Conservation (phyloP, 1,284 basidiomycete genomes). For the Pholiota adiposa region DNA sequence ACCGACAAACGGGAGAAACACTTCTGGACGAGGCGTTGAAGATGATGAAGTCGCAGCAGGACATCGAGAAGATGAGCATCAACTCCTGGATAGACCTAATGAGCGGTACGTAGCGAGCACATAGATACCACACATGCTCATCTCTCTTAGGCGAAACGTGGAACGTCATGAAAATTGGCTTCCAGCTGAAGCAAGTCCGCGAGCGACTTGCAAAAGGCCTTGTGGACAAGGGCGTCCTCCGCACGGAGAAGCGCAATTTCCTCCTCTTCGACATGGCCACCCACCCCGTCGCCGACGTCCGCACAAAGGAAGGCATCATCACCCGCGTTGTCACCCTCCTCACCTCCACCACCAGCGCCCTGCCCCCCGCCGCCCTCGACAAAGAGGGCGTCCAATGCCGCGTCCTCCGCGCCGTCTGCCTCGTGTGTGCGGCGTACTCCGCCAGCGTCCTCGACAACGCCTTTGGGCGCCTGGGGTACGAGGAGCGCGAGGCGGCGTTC, state of each 20-base stretch:
- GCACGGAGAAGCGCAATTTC: conserved; percentile 97
- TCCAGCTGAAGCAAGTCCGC: conserved; percentile 95
- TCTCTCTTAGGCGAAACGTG: conserved; percentile 84
- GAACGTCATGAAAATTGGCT: conserved; percentile 99
- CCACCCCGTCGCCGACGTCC: conserved; percentile 91
- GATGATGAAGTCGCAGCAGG: conserved; percentile 84
- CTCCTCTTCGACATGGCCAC: conserved; percentile 99
- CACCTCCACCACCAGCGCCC: conserved; percentile 82
- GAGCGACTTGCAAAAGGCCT: conserved; percentile 97
- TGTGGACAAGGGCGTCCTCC: conserved; percentile 96
- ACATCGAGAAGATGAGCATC: conserved; percentile 80
- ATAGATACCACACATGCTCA: not conserved
- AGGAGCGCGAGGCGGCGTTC: conserved; percentile 90
- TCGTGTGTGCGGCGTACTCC: conserved; percentile 89
- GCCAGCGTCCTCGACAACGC: conserved; percentile 96
- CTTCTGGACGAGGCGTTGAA: conserved; percentile 94
- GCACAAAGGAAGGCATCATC: conserved; percentile 86
- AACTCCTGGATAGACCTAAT: conserved; percentile 94
- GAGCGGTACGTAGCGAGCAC: conserved; percentile 67
- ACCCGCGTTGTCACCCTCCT: conserved; percentile 77
- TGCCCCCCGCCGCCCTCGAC: conserved; percentile 75
- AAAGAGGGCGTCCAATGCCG: conserved; percentile 82
- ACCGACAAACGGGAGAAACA: conserved; percentile 91
- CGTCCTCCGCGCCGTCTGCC: conserved; percentile 77
- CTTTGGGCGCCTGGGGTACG: conserved; percentile 84